Evolutionary conservation across 2,329 filamentous ascomycete genomes (phyloP).

Genomic region (Talaromyces pinophilus): DNA sequence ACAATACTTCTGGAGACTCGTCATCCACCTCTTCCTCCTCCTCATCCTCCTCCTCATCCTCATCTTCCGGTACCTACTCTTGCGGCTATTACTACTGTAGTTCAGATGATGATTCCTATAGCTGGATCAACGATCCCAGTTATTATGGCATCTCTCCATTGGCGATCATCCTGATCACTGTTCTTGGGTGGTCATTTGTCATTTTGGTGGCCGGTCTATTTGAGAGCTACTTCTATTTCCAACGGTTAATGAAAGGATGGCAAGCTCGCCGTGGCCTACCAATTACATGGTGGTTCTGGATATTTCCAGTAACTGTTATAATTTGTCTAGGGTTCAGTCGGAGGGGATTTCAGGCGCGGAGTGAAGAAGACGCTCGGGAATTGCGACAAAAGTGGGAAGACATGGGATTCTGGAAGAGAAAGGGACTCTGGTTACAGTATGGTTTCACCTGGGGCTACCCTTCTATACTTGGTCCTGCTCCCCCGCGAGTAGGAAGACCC

Average conservation of each 20-base stretch:
- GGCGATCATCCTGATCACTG: constrained; percentile 30
- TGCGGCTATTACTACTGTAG: constrained; percentile 17
- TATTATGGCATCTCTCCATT: constrained; percentile 30
- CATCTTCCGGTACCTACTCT: not conserved
- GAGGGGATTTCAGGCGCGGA: constrained; percentile 34
- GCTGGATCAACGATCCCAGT: constrained; percentile 29
- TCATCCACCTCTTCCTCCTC: constrained; percentile 6
- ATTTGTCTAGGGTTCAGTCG: constrained; percentile 31
- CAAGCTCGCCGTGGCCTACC: constrained; percentile 37
- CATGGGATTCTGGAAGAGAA: constrained; percentile 30
- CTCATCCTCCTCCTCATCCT: not conserved
- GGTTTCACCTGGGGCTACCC: constrained; percentile 37
- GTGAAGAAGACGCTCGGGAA: constrained; percentile 30
- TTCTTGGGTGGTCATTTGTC: constrained; percentile 33
- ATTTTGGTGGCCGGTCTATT: constrained; percentile 33
- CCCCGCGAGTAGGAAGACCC: constrained; percentile 23
- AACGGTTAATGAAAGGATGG: constrained; percentile 38
- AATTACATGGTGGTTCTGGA: constrained; percentile 32
- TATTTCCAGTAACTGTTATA: constrained; percentile 28
- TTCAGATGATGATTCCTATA: constrained; percentile 24
- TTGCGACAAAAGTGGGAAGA: constrained; percentile 32
- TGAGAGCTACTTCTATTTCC: constrained; percentile 36
- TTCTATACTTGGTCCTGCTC: constrained; percentile 32
- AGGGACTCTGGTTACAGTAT: constrained; percentile 33
- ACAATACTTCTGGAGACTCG: constrained; percentile 15